phyloP scores from a whole-genome alignment of 139 green algal genomes.

The Auxenochlorella pyrenoidosa region DNA sequence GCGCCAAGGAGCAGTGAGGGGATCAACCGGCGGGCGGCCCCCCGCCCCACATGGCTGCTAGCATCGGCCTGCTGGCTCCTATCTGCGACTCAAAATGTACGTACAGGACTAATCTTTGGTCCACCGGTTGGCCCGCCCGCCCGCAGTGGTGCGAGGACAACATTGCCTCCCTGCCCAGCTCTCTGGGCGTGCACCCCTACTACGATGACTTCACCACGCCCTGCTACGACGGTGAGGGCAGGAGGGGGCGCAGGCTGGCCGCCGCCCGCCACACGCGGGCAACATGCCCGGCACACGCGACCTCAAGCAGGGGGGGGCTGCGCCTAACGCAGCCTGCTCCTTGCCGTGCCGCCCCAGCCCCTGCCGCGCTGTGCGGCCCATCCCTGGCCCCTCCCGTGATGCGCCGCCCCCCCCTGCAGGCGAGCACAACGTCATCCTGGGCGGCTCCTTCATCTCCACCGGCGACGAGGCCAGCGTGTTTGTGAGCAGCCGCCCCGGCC shows the following conservation, averaged over 20 bases:
- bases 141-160: slow-evolving; percentile 73
- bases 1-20: too few relatives aligned
- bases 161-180: slow-evolving; percentile 67
- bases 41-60: not conserved
- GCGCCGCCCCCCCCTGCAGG: slow-evolving; percentile 31
- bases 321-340: too few relatives aligned
- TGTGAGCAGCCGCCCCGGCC: slow-evolving; percentile 32
- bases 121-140: not conserved
- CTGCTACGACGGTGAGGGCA: slow-evolving; percentile 66
- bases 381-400: too few relatives aligned
- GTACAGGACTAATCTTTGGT: not conserved
- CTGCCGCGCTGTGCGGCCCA: too few relatives aligned
- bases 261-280: too few relatives aligned
- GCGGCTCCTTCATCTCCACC: slow-evolving; percentile 81
- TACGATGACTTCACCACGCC: slow-evolving; percentile 85
- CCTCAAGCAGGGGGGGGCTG: too few relatives aligned
- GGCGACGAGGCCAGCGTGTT: slow-evolving; percentile 78
- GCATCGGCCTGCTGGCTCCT: too few relatives aligned
- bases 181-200: slow-evolving; percentile 61
- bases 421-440: slow-evolving; percentile 82
- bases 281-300: too few relatives aligned
- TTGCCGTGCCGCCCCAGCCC: too few relatives aligned
- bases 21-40: not conserved
- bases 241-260: too few relatives aligned
- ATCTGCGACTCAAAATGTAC: too few relatives aligned